These are phyloP conservation scores for Fraxinus floribunda DNA, from an alignment of 305 asterid genomes.

Conservation along the genomic window DNA sequence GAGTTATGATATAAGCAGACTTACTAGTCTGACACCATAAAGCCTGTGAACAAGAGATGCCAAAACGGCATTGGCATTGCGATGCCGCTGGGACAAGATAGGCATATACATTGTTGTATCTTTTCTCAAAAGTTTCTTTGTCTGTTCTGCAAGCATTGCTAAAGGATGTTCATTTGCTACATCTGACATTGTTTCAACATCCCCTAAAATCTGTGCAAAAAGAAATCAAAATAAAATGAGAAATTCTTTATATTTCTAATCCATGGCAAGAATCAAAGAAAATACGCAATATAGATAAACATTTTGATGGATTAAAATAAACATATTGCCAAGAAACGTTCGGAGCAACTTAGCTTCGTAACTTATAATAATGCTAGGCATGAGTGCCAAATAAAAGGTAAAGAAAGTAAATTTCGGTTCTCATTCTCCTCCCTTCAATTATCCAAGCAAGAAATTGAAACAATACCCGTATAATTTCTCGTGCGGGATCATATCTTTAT, in stretches of 20 bases:
- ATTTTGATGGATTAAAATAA: background rate
- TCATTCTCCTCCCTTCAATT: background rate
- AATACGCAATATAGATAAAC: background rate
- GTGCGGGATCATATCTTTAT: background rate
- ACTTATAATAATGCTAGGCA: background rate
- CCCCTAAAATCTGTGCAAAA: constrained; percentile 69
- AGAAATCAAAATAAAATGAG: constrained; percentile 24
- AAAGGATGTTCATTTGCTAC: constrained; percentile 82
- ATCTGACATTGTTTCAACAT: constrained; percentile 72
- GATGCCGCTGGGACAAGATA: constrained; percentile 70
- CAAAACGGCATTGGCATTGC: constrained; percentile 72
- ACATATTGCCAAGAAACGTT: background rate
- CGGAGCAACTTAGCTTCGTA: background rate
- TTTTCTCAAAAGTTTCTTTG: constrained; percentile 58
- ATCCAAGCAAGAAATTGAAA: background rate
- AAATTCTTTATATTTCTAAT: constrained; percentile 18
- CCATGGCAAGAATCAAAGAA: background rate
- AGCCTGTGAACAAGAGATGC: constrained; percentile 93
- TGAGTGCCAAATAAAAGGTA: background rate
- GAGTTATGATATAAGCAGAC: constrained; percentile 27
- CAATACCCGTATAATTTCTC: background rate
- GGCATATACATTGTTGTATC: constrained; percentile 67
- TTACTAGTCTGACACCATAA: constrained; percentile 86
- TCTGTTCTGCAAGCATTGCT: constrained; percentile 80
- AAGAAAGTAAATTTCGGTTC: background rate